Evolutionary conservation across 805 yeast species (phyloP).

Genomic region (Ogataea pignaliae): DNA sequence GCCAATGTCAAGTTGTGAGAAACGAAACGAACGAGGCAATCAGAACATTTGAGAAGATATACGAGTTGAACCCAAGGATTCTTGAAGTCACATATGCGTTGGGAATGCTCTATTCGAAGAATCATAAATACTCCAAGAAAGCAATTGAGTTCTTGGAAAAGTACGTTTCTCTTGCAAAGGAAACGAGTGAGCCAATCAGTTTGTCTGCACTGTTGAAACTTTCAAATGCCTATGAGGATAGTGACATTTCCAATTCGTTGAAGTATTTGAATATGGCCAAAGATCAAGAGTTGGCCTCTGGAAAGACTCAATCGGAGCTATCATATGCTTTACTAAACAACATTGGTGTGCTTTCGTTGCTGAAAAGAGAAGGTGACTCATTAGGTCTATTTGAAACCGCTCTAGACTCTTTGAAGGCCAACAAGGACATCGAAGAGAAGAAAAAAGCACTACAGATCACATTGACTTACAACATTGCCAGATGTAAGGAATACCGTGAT

Average conservation of each 20-base stretch:
- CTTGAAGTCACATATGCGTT: slow-evolving; percentile 71
- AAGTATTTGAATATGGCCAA: slow-evolving; percentile 42
- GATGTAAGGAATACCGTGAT: slow-evolving; percentile 44
- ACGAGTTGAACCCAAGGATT: slow-evolving; percentile 60
- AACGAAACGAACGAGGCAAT: slow-evolving; percentile 78
- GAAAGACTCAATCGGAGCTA: slow-evolving; percentile 38
- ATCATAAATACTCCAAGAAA: slow-evolving; percentile 32
- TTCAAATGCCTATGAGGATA: slow-evolving; percentile 64
- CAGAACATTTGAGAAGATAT: slow-evolving; percentile 73
- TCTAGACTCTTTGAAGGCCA: slow-evolving; percentile 34
- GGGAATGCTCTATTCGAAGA: slow-evolving; percentile 68
- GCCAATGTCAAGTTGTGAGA: slow-evolving; percentile 76
- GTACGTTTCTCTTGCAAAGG: slow-evolving; percentile 59
- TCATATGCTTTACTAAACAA: slow-evolving; percentile 70
- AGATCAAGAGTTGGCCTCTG: slow-evolving; percentile 41
- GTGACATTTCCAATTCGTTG: slow-evolving; percentile 63
- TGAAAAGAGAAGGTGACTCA: slow-evolving; percentile 47
- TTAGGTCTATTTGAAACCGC: slow-evolving; percentile 42
- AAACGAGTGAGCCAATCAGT: slow-evolving; percentile 52
- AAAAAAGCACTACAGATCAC: slow-evolving; percentile 35
- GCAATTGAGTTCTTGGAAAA: slow-evolving; percentile 66
- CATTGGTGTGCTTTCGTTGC: slow-evolving; percentile 76
- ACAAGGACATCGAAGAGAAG: slow-evolving; percentile 16
- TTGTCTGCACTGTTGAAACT: slow-evolving; percentile 65
- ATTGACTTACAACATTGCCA: slow-evolving; percentile 69